Evolutionary conservation across 768 basidiomycete genomes (phyloP), one percentile per base, ranked within the genome.

Genomic region (Russula foetens): DNA sequence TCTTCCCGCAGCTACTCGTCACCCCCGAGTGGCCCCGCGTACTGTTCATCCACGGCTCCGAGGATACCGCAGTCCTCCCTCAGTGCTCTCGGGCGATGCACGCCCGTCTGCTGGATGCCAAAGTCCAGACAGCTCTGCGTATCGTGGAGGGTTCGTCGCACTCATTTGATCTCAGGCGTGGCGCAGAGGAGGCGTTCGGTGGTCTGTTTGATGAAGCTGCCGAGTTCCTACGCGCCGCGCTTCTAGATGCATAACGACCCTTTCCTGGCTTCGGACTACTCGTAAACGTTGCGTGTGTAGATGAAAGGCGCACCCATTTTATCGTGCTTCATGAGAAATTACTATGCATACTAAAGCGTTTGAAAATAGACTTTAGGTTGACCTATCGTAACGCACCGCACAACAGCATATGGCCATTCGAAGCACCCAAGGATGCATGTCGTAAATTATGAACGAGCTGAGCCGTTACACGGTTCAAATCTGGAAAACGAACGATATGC

Each of bases 121-220:
- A 76, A 2, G 77, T 79, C 1, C 56, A 64, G 1, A 73, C 73
- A 3, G 66, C 70, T 43, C 59, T 81, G 4, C 63, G 72, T 21
- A 71, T 76, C 17, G 67, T 79, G 19, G 72, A 76, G 5, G 79
- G 74, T 9, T 69, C 71, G 60, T 80, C 83, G 53, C 84, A 85
- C 65, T 77, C 79, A 0, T 85, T 84, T 62, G 84, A 85, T 67
- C 81, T 79, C 64, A 74, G 69, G 31, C 69, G 72, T 17, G 69
- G 68, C 23, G 80, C 78, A 6, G 81, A 82, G 61, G 73, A 71
- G 31, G 31, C 67, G 54, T 75, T 75, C 65, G 73, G 75, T 3
- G 67, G 66, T 26, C n/a, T 82, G 72, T 71, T 73, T 75, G 70
- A 71, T 31, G 63, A 71, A 47, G 63, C 68, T 17, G 45, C 63